Percentiles rank a stretch among this genome's conserved stretches.
Evolutionary conservation across 129 eudicot species (phyloP).

Genomic region (Gnaphalium uliginosum): DNA sequence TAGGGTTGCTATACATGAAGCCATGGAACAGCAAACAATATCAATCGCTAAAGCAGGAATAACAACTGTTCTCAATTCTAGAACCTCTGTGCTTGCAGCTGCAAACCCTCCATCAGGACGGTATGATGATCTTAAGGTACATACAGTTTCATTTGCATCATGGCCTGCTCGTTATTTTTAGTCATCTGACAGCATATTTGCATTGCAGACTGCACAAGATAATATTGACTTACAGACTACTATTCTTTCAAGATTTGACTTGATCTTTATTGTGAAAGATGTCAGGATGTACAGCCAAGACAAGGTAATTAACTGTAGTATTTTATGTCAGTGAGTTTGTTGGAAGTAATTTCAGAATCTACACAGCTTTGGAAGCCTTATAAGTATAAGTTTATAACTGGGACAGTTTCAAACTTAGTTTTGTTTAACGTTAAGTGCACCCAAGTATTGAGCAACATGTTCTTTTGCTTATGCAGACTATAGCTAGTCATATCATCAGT

Average conservation of each 20-base stretch:
- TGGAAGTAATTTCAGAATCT: not conserved
- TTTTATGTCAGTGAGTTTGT: too few species aligned
- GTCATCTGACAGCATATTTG: slow-evolving; percentile 20
- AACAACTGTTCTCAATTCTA: slow-evolving; percentile 95
- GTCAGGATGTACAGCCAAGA: slow-evolving; percentile 79
- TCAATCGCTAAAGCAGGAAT: slow-evolving; percentile 99
- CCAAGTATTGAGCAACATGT: slow-evolving; percentile 10
- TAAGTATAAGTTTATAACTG: not conserved
- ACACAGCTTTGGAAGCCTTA: not conserved
- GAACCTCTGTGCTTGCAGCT: slow-evolving; percentile 99
- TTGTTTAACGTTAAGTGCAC: not conserved
- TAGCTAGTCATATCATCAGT: slow-evolving; percentile 87
- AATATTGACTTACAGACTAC: slow-evolving; percentile 98
- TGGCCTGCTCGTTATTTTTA: not conserved
- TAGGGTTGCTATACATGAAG: slow-evolving; percentile 99
- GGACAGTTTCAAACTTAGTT: slow-evolving; percentile 1
- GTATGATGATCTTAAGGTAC: slow-evolving; percentile 95
- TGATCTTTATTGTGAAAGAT: slow-evolving; percentile 93
- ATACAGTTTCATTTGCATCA: not conserved
- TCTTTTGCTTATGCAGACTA: slow-evolving; percentile 48
- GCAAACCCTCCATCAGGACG: slow-evolving; percentile 99
- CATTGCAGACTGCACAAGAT: slow-evolving; percentile 95
- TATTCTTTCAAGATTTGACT: slow-evolving; percentile 93
- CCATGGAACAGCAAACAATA: slow-evolving; percentile 99
- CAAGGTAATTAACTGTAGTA: slow-evolving; percentile 47